phyloP scores from a whole-genome alignment of 208 protist genomes.

The Jaenimonas drosophilae region DNA sequence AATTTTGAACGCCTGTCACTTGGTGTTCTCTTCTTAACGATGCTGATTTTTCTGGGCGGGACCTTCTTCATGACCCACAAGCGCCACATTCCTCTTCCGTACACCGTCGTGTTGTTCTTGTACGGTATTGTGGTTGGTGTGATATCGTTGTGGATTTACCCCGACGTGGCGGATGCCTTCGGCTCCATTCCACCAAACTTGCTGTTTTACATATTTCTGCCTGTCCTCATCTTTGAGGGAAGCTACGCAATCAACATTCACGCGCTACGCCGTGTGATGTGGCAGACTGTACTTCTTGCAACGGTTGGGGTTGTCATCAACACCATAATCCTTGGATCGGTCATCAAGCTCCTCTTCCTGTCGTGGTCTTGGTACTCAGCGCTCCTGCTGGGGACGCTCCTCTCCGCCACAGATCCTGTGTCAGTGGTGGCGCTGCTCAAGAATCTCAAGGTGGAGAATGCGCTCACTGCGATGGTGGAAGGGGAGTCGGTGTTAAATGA shows the following conservation, averaged over 20 bases:
- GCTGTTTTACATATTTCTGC: constrained; percentile 85
- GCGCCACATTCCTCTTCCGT: constrained; percentile 48
- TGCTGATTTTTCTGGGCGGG: constrained; percentile 66
- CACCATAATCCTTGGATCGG: constrained; percentile 41
- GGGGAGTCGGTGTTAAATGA: constrained; percentile 88
- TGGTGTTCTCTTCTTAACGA: constrained; percentile 45
- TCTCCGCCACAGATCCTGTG: constrained; percentile 87
- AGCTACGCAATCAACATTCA: constrained; percentile 78
- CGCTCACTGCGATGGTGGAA: constrained; percentile 75
- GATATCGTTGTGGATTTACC: constrained; percentile 29
- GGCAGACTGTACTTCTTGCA: constrained; percentile 60
- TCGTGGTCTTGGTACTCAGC: constrained; percentile 60
- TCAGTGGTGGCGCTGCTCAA: constrained; percentile 83
- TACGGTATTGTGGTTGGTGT: constrained; percentile 69
- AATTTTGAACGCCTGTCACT: constrained; percentile 21
- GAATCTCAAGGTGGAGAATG: constrained; percentile 63
- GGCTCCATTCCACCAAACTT: constrained; percentile 66
- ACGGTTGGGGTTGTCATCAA: constrained; percentile 71
- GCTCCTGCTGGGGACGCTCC: constrained; percentile 65
- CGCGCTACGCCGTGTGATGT: constrained; percentile 49
- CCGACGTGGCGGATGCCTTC: constrained; percentile 36
- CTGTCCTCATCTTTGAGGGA: constrained; percentile 85
- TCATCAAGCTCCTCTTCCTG: constrained; percentile 34
- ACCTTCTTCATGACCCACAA: constrained; percentile 62
- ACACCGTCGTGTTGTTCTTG: constrained; percentile 74